Evolutionary conservation across 2,329 filamentous ascomycete species (phyloP).

Genomic region (Venturia effusa): DNA sequence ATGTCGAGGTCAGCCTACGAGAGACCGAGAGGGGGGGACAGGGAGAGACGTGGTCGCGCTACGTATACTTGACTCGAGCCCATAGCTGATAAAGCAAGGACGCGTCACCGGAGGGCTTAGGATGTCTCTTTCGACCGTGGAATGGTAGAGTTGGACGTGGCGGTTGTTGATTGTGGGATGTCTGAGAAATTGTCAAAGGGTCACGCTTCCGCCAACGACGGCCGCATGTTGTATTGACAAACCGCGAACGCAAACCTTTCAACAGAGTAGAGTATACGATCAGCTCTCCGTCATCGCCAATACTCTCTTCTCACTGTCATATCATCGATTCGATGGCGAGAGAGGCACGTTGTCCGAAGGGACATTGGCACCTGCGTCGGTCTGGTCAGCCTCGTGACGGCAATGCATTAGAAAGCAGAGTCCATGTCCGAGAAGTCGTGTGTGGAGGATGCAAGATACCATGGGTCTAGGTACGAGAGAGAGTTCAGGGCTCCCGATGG

Average conservation of each 20-base stretch:
- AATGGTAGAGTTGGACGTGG: not conserved
- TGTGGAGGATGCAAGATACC: not conserved
- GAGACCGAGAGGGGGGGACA: too few relatives aligned
- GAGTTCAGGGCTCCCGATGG: not conserved
- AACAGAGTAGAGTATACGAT: not conserved
- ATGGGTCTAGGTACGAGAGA: not conserved
- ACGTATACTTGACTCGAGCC: not conserved
- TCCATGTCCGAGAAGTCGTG: not conserved
- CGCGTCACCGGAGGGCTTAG: not conserved
- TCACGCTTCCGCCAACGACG: not conserved
- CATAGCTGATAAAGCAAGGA: not conserved
- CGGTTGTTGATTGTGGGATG: not conserved
- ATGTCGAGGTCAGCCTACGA: not conserved
- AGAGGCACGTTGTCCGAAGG: not conserved
- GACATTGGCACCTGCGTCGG: not conserved
- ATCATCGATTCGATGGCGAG: not conserved
- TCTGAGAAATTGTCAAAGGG: not conserved
- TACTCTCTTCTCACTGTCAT: not conserved
- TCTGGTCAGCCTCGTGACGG: not conserved
- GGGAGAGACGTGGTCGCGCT: not conserved
- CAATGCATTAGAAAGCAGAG: not conserved
- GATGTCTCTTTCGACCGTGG: not conserved
- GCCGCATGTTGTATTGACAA: not conserved
- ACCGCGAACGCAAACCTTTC: not conserved
- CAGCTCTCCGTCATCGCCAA: not conserved